Base-by-base conservation (phyloP, 352 stramenopile species). In the Globisporangium megalacanthum region DNA sequence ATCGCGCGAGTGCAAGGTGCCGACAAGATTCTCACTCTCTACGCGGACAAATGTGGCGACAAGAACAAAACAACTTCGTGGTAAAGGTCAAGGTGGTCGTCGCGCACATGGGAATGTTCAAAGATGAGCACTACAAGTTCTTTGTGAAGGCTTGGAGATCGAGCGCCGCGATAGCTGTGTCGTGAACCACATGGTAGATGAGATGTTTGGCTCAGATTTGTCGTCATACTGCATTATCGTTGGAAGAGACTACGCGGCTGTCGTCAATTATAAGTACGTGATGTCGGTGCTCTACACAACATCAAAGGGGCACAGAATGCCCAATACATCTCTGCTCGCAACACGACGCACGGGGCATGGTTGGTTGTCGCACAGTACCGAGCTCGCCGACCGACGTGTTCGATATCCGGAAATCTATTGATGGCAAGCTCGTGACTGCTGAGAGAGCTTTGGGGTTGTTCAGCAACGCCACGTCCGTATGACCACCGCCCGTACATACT, bases 261-360 rank as follows among this genome's bases (percentile, higher is more conserved):
- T 53, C 13, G 37, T 7, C 2, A 15, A 60, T 35, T 52, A 46
- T 31, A 60, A 60, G 33, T 2, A 19, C 4, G 15, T 60, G 3
- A 3, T 52, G 2, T 19, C 35, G 1, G 20, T n/a, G n/a, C 33
- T 60, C 0, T 53, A 60, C 44, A 60, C 10, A 51, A 60, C 19
- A 10, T 52, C 3, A 45, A 15, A 7, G 54, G 54, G 6, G 0
- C 53, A 0, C 45, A 60, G 19, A 45, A 36, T 9, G 52, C 36
- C 19, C 44, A 60, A 14, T 19, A 46, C 14, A 52, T 52, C 36
- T 35, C 45, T 1, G 22, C 45, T 8, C 6, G 19, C 45, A 6
- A 10, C 11, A 17, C 22, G 7, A 9, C 14, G 1, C 22, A n/a
- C 13, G 14, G 22, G 10, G 45, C n/a, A n/a, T 53, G 7, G 19